Conservation (phyloP, 306 rosid species). For the Abrus precatorius region DNA sequence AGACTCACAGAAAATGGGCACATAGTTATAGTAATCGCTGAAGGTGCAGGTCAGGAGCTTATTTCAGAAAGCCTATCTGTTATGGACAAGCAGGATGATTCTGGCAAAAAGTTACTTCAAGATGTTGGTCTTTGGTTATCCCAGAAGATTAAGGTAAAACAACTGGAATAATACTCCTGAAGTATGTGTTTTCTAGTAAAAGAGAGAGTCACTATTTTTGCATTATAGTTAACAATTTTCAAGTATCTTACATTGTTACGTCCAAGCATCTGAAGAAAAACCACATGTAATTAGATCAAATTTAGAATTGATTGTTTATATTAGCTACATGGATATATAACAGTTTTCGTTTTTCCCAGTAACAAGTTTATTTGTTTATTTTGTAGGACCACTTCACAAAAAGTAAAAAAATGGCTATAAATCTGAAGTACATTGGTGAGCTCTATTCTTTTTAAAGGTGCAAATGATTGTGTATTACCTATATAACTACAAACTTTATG, state of each 20-base stretch:
- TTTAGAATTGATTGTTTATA: background rate
- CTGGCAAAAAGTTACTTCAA: constrained; percentile 59
- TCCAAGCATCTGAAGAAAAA: background rate
- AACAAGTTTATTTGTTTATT: constrained; percentile 7
- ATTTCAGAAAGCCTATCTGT: constrained; percentile 46
- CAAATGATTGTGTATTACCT: background rate
- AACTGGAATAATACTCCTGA: background rate
- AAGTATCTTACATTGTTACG: background rate
- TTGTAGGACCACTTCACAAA: constrained; percentile 69
- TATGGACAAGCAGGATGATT: constrained; percentile 58
- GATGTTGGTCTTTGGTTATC: constrained; percentile 83
- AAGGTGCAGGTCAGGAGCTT: constrained; percentile 80
- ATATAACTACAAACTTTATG: background rate
- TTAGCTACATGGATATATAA: constrained; percentile 21
- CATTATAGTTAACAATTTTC: background rate
- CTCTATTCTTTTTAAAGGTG: background rate
- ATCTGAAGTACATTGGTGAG: constrained; percentile 79
- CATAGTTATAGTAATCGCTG: constrained; percentile 83
- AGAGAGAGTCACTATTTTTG: background rate
- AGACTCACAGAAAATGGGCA: constrained; percentile 72
- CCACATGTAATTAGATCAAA: background rate
- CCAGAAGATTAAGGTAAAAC: constrained; percentile 67
- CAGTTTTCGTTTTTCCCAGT: background rate
- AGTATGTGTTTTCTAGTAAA: background rate
- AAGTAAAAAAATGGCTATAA: constrained; percentile 54